A percentile compares a stretch with the other conserved stretches of the same genome.
Evolutionary conservation across 2,329 filamentous ascomycete genomes (phyloP).

Genomic region (Moelleriella libera): DNA sequence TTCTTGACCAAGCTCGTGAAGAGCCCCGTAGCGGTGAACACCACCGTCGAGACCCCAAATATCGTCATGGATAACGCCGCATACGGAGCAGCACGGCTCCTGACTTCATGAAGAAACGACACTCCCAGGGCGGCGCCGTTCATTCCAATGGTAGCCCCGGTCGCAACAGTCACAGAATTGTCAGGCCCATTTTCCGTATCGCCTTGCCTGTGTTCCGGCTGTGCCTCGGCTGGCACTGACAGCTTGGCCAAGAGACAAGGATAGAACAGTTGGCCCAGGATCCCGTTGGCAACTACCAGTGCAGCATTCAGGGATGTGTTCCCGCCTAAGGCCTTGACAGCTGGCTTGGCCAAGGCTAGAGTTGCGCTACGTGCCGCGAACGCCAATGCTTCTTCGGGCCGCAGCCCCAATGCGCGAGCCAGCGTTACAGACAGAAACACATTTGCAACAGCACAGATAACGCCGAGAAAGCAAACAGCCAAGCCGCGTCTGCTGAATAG

Average conservation of each 20-base stretch:
- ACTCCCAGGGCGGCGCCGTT: slow-evolving; percentile 48
- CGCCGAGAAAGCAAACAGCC: slow-evolving; percentile 21
- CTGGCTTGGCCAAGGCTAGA: slow-evolving; percentile 33
- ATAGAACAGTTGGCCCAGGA: slow-evolving; percentile 26
- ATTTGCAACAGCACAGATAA: slow-evolving; percentile 23
- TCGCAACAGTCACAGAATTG: slow-evolving; percentile 25
- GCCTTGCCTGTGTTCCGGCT: neutral
- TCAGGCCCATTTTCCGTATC: slow-evolving; percentile 8
- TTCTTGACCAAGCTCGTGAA: slow-evolving; percentile 23
- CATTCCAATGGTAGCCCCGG: slow-evolving; percentile 39
- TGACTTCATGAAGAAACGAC: slow-evolving; percentile 39
- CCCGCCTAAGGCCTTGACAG: slow-evolving; percentile 27
- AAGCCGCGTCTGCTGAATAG: slow-evolving; percentile 28
- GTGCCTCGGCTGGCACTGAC: slow-evolving; percentile 7
- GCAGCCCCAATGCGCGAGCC: slow-evolving; percentile 21
- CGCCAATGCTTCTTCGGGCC: slow-evolving; percentile 20
- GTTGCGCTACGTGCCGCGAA: slow-evolving; percentile 37
- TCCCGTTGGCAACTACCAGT: slow-evolving; percentile 37
- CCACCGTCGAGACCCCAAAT: slow-evolving; percentile 41
- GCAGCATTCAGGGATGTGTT: slow-evolving; percentile 33
- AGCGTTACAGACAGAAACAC: slow-evolving; percentile 25
- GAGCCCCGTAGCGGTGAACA: slow-evolving; percentile 34
- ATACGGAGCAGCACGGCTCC: slow-evolving; percentile 38
- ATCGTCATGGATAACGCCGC: slow-evolving; percentile 43
- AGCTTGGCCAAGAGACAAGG: slow-evolving; percentile 18